Percentiles rank a stretch among this genome's conserved stretches.
Evolutionary conservation across 148 eudicot species (phyloP).

Genomic region (Rhododendron griersonianum): DNA sequence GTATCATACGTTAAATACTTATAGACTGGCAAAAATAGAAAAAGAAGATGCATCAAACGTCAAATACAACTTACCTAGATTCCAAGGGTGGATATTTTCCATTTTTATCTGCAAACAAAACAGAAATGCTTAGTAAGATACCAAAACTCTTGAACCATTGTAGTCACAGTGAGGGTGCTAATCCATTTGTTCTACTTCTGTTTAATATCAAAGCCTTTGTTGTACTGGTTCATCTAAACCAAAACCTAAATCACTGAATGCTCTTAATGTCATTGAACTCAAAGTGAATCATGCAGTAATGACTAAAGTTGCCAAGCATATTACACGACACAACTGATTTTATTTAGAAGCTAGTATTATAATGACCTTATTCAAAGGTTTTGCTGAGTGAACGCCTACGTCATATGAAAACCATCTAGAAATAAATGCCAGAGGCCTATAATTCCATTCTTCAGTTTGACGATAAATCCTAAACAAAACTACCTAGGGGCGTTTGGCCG

Average conservation of each 20-base stretch:
- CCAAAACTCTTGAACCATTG: not conserved
- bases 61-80: conserved; percentile 8
- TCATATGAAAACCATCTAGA: not conserved
- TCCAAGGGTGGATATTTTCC: conserved; percentile 12
- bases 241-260: not conserved
- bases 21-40: not conserved
- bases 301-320: not conserved
- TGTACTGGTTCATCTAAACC: not conserved
- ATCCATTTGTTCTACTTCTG: not conserved
- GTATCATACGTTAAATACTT: not conserved
- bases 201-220: not conserved
- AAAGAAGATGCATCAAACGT: not conserved
- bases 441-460: not conserved
- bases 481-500: not conserved
- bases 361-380: not conserved
- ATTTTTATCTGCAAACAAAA: conserved; percentile 11
- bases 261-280: not conserved
- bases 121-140: not conserved
- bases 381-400: too few species aligned
- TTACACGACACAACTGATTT: not conserved
- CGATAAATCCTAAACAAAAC: not conserved
- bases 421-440: not conserved
- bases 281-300: not conserved
- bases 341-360: not conserved
- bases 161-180: not conserved